Base-by-base conservation (phyloP, 2,329 filamentous ascomycete genomes). In the Fonsecaea monophora region DNA sequence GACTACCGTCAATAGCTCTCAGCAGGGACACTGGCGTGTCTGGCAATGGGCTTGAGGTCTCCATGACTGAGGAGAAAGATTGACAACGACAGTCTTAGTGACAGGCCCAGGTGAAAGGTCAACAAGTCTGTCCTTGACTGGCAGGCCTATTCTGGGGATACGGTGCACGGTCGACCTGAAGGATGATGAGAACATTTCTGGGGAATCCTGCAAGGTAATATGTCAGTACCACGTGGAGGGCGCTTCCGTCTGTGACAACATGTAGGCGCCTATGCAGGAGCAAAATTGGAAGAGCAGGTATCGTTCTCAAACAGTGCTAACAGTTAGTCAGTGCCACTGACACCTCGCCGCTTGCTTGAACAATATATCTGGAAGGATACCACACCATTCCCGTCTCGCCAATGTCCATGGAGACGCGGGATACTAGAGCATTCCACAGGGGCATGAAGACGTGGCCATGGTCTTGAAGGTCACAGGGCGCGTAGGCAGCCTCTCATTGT, bases 1-100 rank as follows among this genome's bases (percentile, higher is more conserved):
- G 68, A 68, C 68, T 70, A 30, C 68, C 68, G 45, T 71, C 67
- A 58, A 70, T 67, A 32, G 64, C 69, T 68, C 62, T 67, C 58
- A 70, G 37, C 6, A 70, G 53, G 34, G 68, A 67, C 6, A 70
- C 65, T 42, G 65, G 57, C 35, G 64, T 56, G 18, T 68, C 66
- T 7, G 54, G 40, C 9, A 48, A 37, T 5, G 66, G 59, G 37
- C 62, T 65, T 32, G 62, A 48, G 34, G 53, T 65, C 35, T 58
- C 53, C 64, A 65, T 67, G 15, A 9, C 50, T 63, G 21, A 10
- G 32, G 53, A 30, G 2, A 15, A 37, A 21, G 8, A n/a, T 40
- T 59, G 40, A 21, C n/a, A 55, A 37, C 4, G 53, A 35, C 53
- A 55, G n/a, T 55, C 53, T n/a, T 32, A n/a, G 25, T 59, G 15